Percentiles rank a stretch among this genome's conserved stretches.
phyloP scores from a whole-genome alignment of 129 eudicot species.

The Pulicaria dysenterica region DNA sequence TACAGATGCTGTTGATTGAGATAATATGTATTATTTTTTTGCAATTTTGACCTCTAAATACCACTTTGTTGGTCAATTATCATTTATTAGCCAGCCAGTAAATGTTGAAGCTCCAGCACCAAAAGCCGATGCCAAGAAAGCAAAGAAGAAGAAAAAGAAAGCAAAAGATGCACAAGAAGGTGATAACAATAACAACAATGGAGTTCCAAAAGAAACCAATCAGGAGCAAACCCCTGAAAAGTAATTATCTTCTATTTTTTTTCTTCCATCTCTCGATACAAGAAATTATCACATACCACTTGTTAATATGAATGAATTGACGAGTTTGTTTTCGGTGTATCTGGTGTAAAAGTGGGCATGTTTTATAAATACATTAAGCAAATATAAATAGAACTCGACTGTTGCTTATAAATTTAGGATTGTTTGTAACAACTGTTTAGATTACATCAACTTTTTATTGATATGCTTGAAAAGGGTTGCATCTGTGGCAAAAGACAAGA shows the following conservation, averaged over 20 bases:
- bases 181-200: conserved; percentile 27
- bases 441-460: conserved; percentile 17
- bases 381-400: neutral
- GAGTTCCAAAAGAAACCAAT: conserved; percentile 27
- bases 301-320: neutral
- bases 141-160: conserved; percentile 66
- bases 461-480: conserved; percentile 22
- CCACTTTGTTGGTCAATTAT: conserved; percentile 19
- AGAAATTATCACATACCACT: neutral
- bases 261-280: neutral
- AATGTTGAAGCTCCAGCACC: conserved; percentile 36
- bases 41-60: neutral
- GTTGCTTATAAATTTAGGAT: neutral
- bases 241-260: conserved; percentile 34
- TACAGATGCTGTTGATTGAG: neutral
- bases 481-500: conserved; percentile 28
- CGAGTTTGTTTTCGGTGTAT: too few relatives aligned
- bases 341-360: neutral
- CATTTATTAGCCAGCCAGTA: conserved; percentile 32
- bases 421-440: neutral
- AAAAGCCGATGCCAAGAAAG: conserved; percentile 42
- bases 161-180: conserved; percentile 34
- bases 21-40: neutral
- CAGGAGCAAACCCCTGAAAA: conserved; percentile 39
- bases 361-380: neutral